Evolutionary conservation across 2,329 filamentous ascomycete genomes (phyloP).

Genomic region (Aspergillus quadricinctus): DNA sequence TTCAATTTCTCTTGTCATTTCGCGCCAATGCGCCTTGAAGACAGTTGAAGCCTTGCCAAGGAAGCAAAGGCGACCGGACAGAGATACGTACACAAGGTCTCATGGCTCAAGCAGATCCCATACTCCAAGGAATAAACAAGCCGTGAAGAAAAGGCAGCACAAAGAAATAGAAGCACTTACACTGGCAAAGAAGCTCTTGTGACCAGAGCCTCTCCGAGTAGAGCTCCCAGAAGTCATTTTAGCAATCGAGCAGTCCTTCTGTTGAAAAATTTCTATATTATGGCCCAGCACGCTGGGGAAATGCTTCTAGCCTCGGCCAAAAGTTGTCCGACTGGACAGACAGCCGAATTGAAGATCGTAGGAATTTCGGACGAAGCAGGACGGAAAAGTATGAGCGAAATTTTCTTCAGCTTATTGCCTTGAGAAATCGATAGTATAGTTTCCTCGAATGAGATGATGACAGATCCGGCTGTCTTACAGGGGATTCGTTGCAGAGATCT

Average conservation of each 20-base stretch:
- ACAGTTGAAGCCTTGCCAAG: background rate
- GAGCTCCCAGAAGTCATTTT: conserved; percentile 27
- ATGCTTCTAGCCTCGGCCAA: conserved; percentile 14
- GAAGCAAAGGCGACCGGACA: background rate
- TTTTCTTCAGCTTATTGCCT: background rate
- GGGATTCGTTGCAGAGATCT: conserved; percentile 3
- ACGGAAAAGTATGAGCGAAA: background rate
- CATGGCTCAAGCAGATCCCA: background rate
- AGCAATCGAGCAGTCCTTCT: background rate
- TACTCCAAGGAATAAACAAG: background rate
- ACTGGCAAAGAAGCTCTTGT: conserved; percentile 34
- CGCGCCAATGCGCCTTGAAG: background rate
- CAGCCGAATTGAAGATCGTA: conserved; percentile 1
- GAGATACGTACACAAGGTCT: background rate
- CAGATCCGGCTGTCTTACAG: conserved; percentile 18
- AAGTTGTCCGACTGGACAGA: conserved; percentile 11
- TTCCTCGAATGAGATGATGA: conserved; percentile 8
- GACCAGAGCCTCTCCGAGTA: conserved; percentile 27
- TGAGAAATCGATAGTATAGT: background rate
- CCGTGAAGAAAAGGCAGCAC: background rate
- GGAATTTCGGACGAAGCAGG: background rate
- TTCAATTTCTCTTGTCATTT: background rate
- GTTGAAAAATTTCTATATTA: background rate
- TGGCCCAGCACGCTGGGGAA: background rate
- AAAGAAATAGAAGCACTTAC: conserved; percentile 21